A percentile compares a stretch with the other conserved stretches of the same genome.
Evolutionary conservation across 192 early-diverging fungal genomes (phyloP).

Genomic region (Coemansia sp.): DNA sequence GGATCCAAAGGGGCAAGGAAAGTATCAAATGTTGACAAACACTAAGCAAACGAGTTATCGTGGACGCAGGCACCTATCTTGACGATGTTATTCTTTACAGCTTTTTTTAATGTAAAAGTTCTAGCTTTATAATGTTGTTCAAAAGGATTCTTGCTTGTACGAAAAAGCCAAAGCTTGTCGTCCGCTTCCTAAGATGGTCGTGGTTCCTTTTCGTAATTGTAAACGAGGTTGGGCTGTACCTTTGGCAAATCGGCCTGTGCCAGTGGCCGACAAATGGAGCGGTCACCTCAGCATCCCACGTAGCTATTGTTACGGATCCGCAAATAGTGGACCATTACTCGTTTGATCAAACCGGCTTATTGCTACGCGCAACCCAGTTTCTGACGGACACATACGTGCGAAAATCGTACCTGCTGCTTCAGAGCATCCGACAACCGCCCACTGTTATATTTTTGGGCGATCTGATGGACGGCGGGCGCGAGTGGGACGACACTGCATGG

Average conservation of each 20-base stretch:
- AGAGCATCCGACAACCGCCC: slow-evolving; percentile 61
- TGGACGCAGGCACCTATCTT: too few species aligned
- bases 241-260: slow-evolving; percentile 28
- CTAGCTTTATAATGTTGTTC: background rate
- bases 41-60: too few species aligned
- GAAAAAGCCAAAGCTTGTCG: background rate
- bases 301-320: slow-evolving; percentile 86
- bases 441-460: slow-evolving; percentile 82
- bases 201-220: slow-evolving; percentile 35
- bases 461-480: slow-evolving; percentile 78
- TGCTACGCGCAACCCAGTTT: slow-evolving; percentile 68
- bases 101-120: too few species aligned
- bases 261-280: slow-evolving; percentile 29
- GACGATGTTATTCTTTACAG: too few species aligned
- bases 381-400: slow-evolving; percentile 87
- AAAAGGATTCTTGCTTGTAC: background rate
- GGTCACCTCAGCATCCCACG: slow-evolving; percentile 1
- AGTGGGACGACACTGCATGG: slow-evolving; percentile 61
- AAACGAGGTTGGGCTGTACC: slow-evolving; percentile 41
- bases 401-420: slow-evolving; percentile 71
- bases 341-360: slow-evolving; percentile 69
- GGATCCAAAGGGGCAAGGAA: too few species aligned
- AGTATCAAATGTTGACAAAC: too few species aligned
- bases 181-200: slow-evolving; percentile 20
- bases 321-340: slow-evolving; percentile 92